Evolutionary conservation across 768 basidiomycete species (phyloP).

Genomic region (Leucocoprinus sp.): DNA sequence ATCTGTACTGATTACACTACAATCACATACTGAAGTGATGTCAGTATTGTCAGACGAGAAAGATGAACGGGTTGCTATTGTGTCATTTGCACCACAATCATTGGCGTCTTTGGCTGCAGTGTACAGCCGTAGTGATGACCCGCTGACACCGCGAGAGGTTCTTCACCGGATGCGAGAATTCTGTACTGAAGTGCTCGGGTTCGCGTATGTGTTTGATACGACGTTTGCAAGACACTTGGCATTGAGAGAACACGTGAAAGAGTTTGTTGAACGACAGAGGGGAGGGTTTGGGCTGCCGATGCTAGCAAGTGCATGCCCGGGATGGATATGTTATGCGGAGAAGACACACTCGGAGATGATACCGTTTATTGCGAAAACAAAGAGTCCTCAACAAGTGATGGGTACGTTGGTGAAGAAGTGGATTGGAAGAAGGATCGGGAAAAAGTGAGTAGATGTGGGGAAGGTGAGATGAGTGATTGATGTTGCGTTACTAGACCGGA

Average conservation of each 20-base stretch:
- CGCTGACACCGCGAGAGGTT: slow-evolving; percentile 42
- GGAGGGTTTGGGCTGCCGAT: slow-evolving; percentile 54
- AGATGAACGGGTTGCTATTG: slow-evolving; percentile 47
- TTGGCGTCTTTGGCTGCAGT: slow-evolving; percentile 15
- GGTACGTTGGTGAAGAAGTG: slow-evolving; percentile 89
- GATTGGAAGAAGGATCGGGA: slow-evolving; percentile 61
- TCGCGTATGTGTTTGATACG: slow-evolving; percentile 85
- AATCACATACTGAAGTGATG: slow-evolving; percentile 91
- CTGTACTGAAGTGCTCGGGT: slow-evolving; percentile 58
- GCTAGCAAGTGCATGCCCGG: slow-evolving; percentile 93
- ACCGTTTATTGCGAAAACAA: slow-evolving; percentile 79
- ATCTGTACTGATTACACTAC: slow-evolving; percentile 91
- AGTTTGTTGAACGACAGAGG: slow-evolving; percentile 68
- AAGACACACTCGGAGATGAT: slow-evolving; percentile 94
- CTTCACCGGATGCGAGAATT: slow-evolving; percentile 68
- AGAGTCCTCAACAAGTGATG: slow-evolving; percentile 93
- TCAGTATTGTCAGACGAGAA: slow-evolving; percentile 59
- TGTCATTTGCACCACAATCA: slow-evolving; percentile 54
- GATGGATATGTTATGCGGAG: slow-evolving; percentile 99
- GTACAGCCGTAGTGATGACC: slow-evolving; percentile 2
- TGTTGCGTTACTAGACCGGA: slow-evolving; percentile 48
- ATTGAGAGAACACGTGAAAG: slow-evolving; percentile 70
- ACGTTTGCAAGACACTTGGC: slow-evolving; percentile 89
- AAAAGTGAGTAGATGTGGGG: slow-evolving; percentile 42
- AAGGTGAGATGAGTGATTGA: background rate